Conservation (phyloP, 345 rosid species). For the Viola odorata region DNA sequence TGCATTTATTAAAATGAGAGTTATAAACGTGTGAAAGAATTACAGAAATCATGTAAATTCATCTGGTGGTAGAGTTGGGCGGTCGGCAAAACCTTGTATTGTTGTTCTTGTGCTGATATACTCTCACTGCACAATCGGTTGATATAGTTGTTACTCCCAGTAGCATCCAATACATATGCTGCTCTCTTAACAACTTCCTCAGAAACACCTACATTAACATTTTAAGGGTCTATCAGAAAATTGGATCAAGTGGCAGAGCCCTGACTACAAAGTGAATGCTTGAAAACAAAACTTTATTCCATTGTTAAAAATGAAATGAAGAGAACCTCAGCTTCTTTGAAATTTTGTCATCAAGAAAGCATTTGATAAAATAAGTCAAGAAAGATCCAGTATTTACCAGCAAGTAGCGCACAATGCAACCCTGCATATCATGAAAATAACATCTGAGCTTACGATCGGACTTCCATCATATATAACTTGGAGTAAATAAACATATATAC, state of each 20-base stretch:
- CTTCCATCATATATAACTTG: constrained; percentile 11
- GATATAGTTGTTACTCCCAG: constrained; percentile 40
- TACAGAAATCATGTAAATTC: neutral
- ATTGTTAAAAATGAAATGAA: too few relatives aligned
- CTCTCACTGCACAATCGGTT: constrained; percentile 50
- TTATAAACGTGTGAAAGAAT: neutral
- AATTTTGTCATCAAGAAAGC: too few relatives aligned
- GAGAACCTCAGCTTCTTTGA: too few relatives aligned
- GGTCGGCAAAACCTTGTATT: constrained; percentile 42
- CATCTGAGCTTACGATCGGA: constrained; percentile 12
- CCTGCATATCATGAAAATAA: constrained; percentile 41
- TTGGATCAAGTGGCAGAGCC: too few relatives aligned
- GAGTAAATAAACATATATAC: constrained; percentile 11
- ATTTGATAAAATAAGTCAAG: too few relatives aligned
- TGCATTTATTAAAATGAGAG: constrained; percentile 22
- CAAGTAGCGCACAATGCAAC: constrained; percentile 79
- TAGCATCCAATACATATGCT: constrained; percentile 47
- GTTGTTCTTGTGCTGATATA: constrained; percentile 59
- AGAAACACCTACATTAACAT: constrained; percentile 54
- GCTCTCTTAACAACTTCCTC: constrained; percentile 81
- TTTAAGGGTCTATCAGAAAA: constrained; percentile 2
- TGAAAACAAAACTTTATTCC: too few relatives aligned
- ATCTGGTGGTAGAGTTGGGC: too few relatives aligned
- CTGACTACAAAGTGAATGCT: too few relatives aligned
- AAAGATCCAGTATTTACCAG: constrained; percentile 43